Base-by-base conservation (phyloP, 495 filamentous ascomycete genomes). In the Pyronema omphalodes region DNA sequence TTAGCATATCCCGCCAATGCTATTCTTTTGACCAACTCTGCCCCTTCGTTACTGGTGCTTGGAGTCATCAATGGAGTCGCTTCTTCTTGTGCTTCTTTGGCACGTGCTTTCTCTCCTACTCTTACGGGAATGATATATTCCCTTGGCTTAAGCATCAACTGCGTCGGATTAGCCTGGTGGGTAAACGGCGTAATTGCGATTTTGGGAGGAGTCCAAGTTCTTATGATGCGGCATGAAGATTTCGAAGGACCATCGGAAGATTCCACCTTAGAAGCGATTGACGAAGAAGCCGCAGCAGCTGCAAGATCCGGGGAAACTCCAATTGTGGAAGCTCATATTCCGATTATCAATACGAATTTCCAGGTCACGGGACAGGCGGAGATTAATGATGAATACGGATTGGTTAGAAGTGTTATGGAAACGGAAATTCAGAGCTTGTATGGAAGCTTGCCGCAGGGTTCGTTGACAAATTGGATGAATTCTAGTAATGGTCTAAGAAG, bases 51-150 rank as follows among this genome's bases (percentile, higher is more conserved):
- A 29, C 75, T 85, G 15, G 80, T 88, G 7, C 78, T 95, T 9
- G 91, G 91, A 0, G 80, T 82, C 6, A 83, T 98, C 69, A 96
- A 96, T 58, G 91, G 91, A 36, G 79, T 86, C n/a, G 85, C 86
- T 7, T 86, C 87, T 29, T 93, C 86, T 11, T 84, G 82, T 6
- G 91, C 93, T 18, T 93, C 87, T 63, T 68, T 96, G 40, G 82
- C 77, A 58, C 78, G 91, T 50, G 86, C 88, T 1, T 78, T 93
- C 60, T 91, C 91, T 2, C 91, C 91, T 5, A 88, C 83, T 0
- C 67, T 95, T 35, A 91, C 88, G 9, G 91, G 91, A 4, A 66
- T 86, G 12, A 74, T 98, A 48, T 89, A 95, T 67, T 73, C 84
- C 15, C 72, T 79, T 54, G 91, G 93, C 19, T 73, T 94, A 29